A percentile compares a stretch with the other conserved stretches of the same genome.
Evolutionary conservation across 2,329 filamentous ascomycete genomes (phyloP).

Genomic region (Fusarium piperis): DNA sequence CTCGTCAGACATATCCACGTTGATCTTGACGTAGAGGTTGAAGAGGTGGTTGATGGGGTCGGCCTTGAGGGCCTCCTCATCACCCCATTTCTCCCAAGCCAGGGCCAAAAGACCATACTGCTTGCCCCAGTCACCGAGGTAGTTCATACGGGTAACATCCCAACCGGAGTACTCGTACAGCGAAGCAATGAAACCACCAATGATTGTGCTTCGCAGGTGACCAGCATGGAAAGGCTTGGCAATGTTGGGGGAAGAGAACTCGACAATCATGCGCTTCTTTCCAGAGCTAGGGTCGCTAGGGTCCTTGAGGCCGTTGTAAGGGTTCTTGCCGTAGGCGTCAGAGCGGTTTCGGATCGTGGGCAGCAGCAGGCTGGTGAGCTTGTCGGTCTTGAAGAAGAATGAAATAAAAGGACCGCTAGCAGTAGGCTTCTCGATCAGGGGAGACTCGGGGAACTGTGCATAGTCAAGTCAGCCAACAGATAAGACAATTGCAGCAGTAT

Average conservation of each 20-base stretch:
- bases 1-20: constrained; percentile 71
- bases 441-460: constrained; percentile 74
- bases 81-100: constrained; percentile 79
- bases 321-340: constrained; percentile 62
- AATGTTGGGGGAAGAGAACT: constrained; percentile 88
- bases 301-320: constrained; percentile 68
- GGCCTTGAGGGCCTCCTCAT: constrained; percentile 73
- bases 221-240: constrained; percentile 86
- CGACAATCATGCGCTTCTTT: constrained; percentile 76
- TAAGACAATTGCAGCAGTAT: not conserved
- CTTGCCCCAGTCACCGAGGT: constrained; percentile 45
- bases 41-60: constrained; percentile 87
- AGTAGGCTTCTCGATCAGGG: constrained; percentile 76
- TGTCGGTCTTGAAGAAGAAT: constrained; percentile 81
- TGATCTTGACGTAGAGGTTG: constrained; percentile 84
- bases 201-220: constrained; percentile 81
- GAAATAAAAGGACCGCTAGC: constrained; percentile 75
- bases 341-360: constrained; percentile 74
- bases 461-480: constrained; percentile 7
- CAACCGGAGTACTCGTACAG: constrained; percentile 76
- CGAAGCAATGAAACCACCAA: constrained; percentile 80
- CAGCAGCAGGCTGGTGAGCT: constrained; percentile 72
- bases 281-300: constrained; percentile 67
- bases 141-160: constrained; percentile 78
- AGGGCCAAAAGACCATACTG: constrained; percentile 60